Evolutionary conservation across 2,329 filamentous ascomycete species (phyloP), one percentile per base, ranked within the genome.

Genomic region (Fusarium pseudonygamai): DNA sequence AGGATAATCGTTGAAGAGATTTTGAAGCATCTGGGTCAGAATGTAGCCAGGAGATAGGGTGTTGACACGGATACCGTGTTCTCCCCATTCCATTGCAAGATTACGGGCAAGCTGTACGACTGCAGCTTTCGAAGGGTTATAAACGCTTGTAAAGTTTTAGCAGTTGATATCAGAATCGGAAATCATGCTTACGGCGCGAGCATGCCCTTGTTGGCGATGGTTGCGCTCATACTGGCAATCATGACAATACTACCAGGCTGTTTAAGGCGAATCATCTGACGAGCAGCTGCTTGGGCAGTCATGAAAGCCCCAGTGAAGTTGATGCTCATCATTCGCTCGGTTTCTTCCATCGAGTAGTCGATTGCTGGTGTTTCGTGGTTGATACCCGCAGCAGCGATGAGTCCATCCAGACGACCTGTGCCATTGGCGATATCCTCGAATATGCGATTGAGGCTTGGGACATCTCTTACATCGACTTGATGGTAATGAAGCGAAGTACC

Each of bases 261-360:
- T 64, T 88, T 86, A 34, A 89, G 84, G 57, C 87, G 86, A 28
- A 90, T 84, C 87, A 93, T 91, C 80, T 96, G 92, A 62, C 91
- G 88, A 39, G 95, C 95, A n/a, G 94, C 93, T 26, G 94, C 94
- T 85, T 96, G 93, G 32, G 94, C 94, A 72, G 94, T 97, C 88
- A 95, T 90, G 83, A 94, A 93, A 34, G 88, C 91, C 18, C 95
- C 95, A n/a, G 91, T 96, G 76, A 97, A 87, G 83, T 98, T 97
- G 78, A 96, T 92, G 77, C 93, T 89, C 82, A 97, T 87, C 86
- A 97, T 93, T 82, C 91, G 89, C 80, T 95, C 90, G 80, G 90
- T 90, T 79, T 94, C 93, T 79, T 92, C 87, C 28, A 93, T 90
- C 30, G 89, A 88, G 79, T 97, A 97, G 55, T 97, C 94, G 61